A percentile compares a stretch with the other conserved stretches of the same genome.
These are phyloP conservation scores for Dictyostelium intermedium DNA, from an alignment of 78 protist genomes.

Conservation along the genomic window DNA sequence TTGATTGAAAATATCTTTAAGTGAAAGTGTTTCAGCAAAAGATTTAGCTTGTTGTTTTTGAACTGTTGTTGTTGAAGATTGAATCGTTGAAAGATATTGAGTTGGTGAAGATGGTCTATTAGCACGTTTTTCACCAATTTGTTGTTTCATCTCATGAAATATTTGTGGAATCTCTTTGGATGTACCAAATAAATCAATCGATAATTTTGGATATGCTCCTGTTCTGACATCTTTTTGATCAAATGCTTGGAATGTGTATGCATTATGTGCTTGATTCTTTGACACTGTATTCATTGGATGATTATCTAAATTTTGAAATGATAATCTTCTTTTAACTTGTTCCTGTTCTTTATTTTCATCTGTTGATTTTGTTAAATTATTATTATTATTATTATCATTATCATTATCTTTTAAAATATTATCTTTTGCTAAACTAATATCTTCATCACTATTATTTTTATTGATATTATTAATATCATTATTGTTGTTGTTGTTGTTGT, in stretches of 20 bases:
- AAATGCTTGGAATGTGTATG: conserved; percentile 48
- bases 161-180: conserved; percentile 70
- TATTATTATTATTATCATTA: conserved; percentile 4
- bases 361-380: conserved; percentile 15
- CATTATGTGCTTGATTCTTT: conserved; percentile 33
- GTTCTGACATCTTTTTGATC: conserved; percentile 26
- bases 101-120: conserved; percentile 2
- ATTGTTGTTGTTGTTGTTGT: background rate
- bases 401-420: background rate
- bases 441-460: conserved; percentile 21
- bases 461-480: conserved; percentile 29
- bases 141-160: conserved; percentile 59
- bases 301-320: conserved; percentile 34
- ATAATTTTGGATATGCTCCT: conserved; percentile 55
- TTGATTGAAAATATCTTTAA: conserved; percentile 1
- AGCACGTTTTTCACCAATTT: conserved; percentile 18
- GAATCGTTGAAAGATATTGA: background rate
- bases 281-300: conserved; percentile 1
- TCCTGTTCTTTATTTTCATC: conserved; percentile 5
- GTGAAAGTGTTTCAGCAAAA: background rate
- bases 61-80: background rate
- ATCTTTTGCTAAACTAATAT: background rate
- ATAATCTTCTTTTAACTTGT: conserved; percentile 49
- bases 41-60: conserved; percentile 6
- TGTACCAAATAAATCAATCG: conserved; percentile 42